Conservation (phyloP, 306 rosid genomes). For the Inga oerstediana region DNA sequence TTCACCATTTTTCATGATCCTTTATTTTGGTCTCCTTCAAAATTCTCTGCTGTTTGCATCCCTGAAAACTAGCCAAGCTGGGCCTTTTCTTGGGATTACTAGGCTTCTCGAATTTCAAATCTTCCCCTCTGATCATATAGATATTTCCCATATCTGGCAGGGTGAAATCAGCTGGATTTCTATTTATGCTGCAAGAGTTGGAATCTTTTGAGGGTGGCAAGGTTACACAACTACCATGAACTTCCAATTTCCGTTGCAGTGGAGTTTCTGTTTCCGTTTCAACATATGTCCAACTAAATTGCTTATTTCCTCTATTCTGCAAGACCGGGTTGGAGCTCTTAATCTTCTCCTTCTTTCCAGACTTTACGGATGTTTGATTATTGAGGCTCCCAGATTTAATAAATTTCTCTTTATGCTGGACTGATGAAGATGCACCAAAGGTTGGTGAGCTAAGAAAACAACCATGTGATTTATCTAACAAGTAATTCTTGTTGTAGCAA, state of each 20-base stretch:
- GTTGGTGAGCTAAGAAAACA: constrained; percentile 38
- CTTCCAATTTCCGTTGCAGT: constrained; percentile 29
- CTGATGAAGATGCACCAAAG: constrained; percentile 46
- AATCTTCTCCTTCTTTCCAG: constrained; percentile 44
- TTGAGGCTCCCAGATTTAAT: constrained; percentile 33
- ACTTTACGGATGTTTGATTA: constrained; percentile 36
- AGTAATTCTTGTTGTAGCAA: constrained; percentile 28
- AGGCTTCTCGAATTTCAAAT: constrained; percentile 47
- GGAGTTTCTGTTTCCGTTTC: constrained; percentile 39
- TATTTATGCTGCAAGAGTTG: constrained; percentile 46
- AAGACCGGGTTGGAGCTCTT: constrained; percentile 35
- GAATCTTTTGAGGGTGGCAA: constrained; percentile 34
- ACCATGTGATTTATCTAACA: constrained; percentile 43
- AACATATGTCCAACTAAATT: constrained; percentile 25
- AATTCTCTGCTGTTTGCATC: constrained; percentile 46
- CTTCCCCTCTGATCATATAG: constrained; percentile 71
- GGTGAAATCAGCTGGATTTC: constrained; percentile 75
- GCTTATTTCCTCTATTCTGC: constrained; percentile 35
- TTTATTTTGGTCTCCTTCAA: constrained; percentile 39
- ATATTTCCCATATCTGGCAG: constrained; percentile 50
- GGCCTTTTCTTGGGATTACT: constrained; percentile 32
- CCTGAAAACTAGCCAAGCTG: constrained; percentile 28
- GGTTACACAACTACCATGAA: constrained; percentile 34
- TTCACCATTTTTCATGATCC: constrained; percentile 27
- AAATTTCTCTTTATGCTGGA: constrained; percentile 34